A percentile compares a stretch with the other conserved stretches of the same genome.
Conservation (phyloP, 1,139 yeast species). For the Pichia sp. region DNA sequence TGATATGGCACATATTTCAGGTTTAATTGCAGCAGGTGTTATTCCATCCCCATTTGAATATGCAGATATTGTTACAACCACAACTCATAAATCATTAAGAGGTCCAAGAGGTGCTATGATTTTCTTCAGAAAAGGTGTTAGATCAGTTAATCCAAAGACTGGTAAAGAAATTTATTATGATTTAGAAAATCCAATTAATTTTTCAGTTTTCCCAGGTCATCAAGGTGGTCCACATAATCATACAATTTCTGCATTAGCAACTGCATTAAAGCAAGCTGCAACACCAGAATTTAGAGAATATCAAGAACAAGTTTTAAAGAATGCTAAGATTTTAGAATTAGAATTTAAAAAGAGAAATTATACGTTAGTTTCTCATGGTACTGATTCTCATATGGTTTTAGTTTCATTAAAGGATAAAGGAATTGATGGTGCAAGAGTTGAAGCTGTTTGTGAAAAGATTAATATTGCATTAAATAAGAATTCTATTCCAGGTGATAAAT, state of each 20-base stretch:
- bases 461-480: constrained; percentile 96
- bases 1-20: constrained; percentile 98
- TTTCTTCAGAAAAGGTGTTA: constrained; percentile 94
- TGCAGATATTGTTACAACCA: constrained; percentile 96
- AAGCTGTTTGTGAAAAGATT: constrained; percentile 87
- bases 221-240: constrained; percentile 99
- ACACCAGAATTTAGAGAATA: constrained; percentile 88
- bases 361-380: constrained; percentile 85
- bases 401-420: constrained; percentile 84
- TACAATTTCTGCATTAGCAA: constrained; percentile 94
- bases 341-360: constrained; percentile 69
- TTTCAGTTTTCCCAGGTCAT: constrained; percentile 98
- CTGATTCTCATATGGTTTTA: constrained; percentile 94
- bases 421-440: constrained; percentile 97
- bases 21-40: constrained; percentile 93
- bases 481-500: constrained; percentile 97
- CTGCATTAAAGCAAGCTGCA: constrained; percentile 90
- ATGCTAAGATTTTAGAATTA: constrained; percentile 77
- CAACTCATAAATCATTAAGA: constrained; percentile 96
- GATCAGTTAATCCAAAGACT: constrained; percentile 82
- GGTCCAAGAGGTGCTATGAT: constrained; percentile 99
- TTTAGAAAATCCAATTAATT: constrained; percentile 91
- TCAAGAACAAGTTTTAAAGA: constrained; percentile 82
- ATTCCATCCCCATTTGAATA: constrained; percentile 93
- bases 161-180: constrained; percentile 87